These are phyloP conservation scores for Elaphomyces granulatus DNA, from an alignment of 495 filamentous ascomycete genomes.

Conservation along the genomic window DNA sequence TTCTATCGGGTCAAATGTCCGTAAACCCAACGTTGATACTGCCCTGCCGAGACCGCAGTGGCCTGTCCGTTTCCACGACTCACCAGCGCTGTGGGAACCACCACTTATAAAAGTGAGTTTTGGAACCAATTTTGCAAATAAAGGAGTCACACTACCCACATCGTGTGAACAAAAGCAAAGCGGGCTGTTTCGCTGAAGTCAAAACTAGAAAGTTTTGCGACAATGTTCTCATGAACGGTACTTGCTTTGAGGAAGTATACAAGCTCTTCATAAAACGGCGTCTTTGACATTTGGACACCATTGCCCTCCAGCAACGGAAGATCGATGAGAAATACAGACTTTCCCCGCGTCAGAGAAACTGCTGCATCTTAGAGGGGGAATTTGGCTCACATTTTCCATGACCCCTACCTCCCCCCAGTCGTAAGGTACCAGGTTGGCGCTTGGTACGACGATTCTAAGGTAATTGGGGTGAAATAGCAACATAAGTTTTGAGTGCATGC, in stretches of 20 bases:
- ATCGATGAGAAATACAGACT: slow-evolving; percentile 74
- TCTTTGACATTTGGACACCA: slow-evolving; percentile 22
- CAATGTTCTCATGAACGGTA: slow-evolving; percentile 45
- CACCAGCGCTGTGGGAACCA: slow-evolving; percentile 37
- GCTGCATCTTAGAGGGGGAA: not conserved
- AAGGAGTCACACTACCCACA: slow-evolving; percentile 23
- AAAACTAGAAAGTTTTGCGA: slow-evolving; percentile 47
- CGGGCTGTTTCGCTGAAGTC: slow-evolving; percentile 56
- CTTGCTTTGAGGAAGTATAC: slow-evolving; percentile 54
- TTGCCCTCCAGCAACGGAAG: slow-evolving; percentile 38
- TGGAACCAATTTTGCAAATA: not conserved
- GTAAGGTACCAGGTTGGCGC: slow-evolving; percentile 61
- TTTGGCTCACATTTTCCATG: slow-evolving; percentile 57
- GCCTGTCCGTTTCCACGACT: slow-evolving; percentile 47
- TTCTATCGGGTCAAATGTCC: slow-evolving; percentile 30
- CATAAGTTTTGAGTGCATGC: slow-evolving; percentile 87
- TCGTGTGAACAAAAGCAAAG: slow-evolving; percentile 69
- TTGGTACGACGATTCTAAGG: slow-evolving; percentile 64
- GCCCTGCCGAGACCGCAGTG: slow-evolving; percentile 53
- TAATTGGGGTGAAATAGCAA: slow-evolving; percentile 56
- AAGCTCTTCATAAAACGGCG: slow-evolving; percentile 55
- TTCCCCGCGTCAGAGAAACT: not conserved
- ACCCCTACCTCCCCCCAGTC: slow-evolving; percentile 73
- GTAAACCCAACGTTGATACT: slow-evolving; percentile 41
- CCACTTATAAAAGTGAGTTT: slow-evolving; percentile 23